These are phyloP conservation scores for Apostasia shenzhenica DNA, from an alignment of 106 monocot genomes.

Conservation along the genomic window DNA sequence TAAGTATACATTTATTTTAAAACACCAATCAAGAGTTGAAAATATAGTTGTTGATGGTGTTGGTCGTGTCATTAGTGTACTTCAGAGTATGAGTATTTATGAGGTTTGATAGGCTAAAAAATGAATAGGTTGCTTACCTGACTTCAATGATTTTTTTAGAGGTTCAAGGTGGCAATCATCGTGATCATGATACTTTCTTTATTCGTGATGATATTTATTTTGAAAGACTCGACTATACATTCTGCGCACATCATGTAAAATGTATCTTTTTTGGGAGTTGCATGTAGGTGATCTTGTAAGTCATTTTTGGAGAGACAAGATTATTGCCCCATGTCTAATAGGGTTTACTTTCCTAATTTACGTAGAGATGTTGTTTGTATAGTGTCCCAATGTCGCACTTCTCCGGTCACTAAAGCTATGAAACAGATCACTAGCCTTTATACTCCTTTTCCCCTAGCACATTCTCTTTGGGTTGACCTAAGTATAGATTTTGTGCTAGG, in stretches of 20 bases:
- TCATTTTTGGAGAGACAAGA: neutral
- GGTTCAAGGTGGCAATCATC: too few species aligned
- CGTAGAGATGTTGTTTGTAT: neutral
- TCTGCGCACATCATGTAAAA: neutral
- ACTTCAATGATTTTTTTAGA: too few species aligned
- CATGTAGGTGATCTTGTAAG: neutral
- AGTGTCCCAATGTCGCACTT: neutral
- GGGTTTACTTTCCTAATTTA: neutral
- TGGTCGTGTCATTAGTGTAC: neutral
- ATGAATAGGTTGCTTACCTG: neutral
- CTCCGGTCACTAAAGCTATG: neutral
- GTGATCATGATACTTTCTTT: neutral
- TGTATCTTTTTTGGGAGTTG: neutral
- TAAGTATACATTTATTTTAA: neutral
- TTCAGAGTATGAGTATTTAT: neutral
- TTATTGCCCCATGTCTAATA: neutral
- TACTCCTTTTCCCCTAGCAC: neutral
- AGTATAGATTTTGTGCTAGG: neutral
- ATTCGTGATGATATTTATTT: neutral
- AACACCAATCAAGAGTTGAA: neutral
- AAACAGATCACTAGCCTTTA: neutral
- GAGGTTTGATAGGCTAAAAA: neutral
- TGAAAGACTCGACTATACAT: neutral
- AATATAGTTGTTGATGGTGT: neutral
- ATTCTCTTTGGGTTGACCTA: neutral